Evolutionary conservation across 495 filamentous ascomycete genomes (phyloP).

Genomic region (Trichoderma reesei): DNA sequence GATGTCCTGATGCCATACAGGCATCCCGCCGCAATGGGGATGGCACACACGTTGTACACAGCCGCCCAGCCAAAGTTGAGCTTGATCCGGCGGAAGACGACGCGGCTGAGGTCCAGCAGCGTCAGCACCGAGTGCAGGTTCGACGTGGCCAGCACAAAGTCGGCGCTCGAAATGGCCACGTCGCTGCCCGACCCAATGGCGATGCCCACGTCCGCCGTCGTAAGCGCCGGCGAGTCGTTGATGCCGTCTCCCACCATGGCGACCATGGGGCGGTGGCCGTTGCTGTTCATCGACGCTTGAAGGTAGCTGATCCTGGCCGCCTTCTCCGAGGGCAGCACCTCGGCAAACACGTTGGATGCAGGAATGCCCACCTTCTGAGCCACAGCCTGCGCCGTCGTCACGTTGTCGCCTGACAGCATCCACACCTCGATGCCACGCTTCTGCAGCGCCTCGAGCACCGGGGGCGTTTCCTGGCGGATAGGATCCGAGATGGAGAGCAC

Average conservation of each 20-base stretch:
- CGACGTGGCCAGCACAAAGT: constrained; percentile 75
- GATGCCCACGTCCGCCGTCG: constrained; percentile 71
- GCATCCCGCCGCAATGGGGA: constrained; percentile 79
- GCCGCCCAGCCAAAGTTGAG: constrained; percentile 86
- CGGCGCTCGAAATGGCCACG: constrained; percentile 70
- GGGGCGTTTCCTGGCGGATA: constrained; percentile 63
- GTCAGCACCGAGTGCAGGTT: constrained; percentile 61
- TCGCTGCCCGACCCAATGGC: constrained; percentile 79
- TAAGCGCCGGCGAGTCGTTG: constrained; percentile 79
- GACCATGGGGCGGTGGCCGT: constrained; percentile 28
- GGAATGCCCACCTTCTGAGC: constrained; percentile 69
- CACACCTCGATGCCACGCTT: constrained; percentile 60
- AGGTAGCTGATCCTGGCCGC: constrained; percentile 73
- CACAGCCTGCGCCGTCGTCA: constrained; percentile 63
- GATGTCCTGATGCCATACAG: constrained; percentile 57
- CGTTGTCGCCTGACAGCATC: constrained; percentile 89
- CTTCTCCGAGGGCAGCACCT: constrained; percentile 78
- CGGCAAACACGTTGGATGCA: constrained; percentile 67
- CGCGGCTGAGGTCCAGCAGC: constrained; percentile 57
- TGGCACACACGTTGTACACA: constrained; percentile 68
- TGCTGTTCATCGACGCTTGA: constrained; percentile 48
- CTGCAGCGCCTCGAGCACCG: constrained; percentile 58
- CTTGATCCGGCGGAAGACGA: constrained; percentile 68
- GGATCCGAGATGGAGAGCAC: constrained; percentile 58
- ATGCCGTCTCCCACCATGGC: constrained; percentile 73